Base-by-base conservation (phyloP, 345 rosid genomes). In the Lenwebbia sp. region DNA sequence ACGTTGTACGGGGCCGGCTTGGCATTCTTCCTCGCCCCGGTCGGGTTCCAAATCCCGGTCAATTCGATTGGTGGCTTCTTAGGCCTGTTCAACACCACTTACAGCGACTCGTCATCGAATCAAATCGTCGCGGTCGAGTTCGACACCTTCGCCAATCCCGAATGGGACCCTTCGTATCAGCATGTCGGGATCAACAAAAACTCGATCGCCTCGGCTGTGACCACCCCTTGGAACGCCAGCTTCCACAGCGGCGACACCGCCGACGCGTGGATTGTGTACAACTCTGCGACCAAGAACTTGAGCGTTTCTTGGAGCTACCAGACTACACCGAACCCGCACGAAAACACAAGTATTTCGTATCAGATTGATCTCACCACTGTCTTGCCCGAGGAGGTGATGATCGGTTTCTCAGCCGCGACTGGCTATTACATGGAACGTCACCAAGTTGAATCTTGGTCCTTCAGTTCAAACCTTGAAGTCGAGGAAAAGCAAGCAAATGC, bases 131-230 rank as follows among this genome's bases (percentile, higher is more conserved):
- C 49, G 1, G 88, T 91, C 28, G 93, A 92, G 53, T 92, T 90
- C 14, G 93, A 91, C 54, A 51, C 91, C 5, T 86, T 60, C 19
- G 22, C 83, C 4, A 89, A 92, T 57, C 22, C 19, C 3, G 47
- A 33, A 70, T 88, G 92, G 91, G 92, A 91, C 76, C 93, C 93
- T 28, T 28, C 60, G 0, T 57, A 86, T 25, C 85, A 84, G 23
- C 94, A 92, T 51, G 93, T 91, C 4, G 92, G 94, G 58, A 93
- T 91, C 86, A 92, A 91, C 82, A 83, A 85, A 14, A 92, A 92
- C 82, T 91, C 92, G 2, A 82, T 91, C 74, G 33, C 88, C 25
- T 92, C 92, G 0, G 87, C 90, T 1, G 86, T 87, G 0, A 84
- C 87, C 52, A 88, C 88, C 5, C 85, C 86, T 21, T 93, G 92